phyloP scores from a whole-genome alignment of 495 filamentous ascomycete species.

The Aspergillus homomorphus region DNA sequence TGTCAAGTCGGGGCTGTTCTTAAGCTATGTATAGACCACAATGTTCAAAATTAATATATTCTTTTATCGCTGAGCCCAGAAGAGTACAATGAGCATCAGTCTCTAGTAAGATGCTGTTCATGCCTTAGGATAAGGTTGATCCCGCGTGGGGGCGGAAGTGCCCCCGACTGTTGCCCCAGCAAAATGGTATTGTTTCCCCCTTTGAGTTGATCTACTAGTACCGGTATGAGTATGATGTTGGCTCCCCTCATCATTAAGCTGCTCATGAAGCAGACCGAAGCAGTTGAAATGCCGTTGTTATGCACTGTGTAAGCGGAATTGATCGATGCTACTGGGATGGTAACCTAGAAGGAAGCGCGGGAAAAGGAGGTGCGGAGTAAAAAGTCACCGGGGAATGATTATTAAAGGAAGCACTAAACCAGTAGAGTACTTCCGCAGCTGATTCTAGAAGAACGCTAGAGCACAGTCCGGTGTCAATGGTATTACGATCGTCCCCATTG shows the following conservation, averaged over 20 bases:
- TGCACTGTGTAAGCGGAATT: too few species aligned
- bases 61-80: too few species aligned
- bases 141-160: conserved; percentile 4
- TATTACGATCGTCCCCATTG: not conserved
- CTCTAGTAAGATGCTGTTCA: not conserved
- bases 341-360: not conserved
- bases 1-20: too few species aligned
- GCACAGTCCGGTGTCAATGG: not conserved
- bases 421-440: not conserved
- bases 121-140: conserved; percentile 5
- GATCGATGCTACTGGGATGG: not conserved
- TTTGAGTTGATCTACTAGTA: too few species aligned
- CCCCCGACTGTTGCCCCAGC: not conserved
- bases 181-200: not conserved
- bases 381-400: not conserved
- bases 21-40: too few species aligned
- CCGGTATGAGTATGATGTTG: too few species aligned
- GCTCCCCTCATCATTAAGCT: too few species aligned
- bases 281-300: too few species aligned
- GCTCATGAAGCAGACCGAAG: not conserved
- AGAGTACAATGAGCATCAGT: too few species aligned
- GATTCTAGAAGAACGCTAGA: not conserved
- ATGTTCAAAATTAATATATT: too few species aligned
- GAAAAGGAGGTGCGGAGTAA: not conserved
- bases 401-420: not conserved